phyloP scores from a whole-genome alignment of 1,284 basidiomycete species.

The Irpex sp. region DNA sequence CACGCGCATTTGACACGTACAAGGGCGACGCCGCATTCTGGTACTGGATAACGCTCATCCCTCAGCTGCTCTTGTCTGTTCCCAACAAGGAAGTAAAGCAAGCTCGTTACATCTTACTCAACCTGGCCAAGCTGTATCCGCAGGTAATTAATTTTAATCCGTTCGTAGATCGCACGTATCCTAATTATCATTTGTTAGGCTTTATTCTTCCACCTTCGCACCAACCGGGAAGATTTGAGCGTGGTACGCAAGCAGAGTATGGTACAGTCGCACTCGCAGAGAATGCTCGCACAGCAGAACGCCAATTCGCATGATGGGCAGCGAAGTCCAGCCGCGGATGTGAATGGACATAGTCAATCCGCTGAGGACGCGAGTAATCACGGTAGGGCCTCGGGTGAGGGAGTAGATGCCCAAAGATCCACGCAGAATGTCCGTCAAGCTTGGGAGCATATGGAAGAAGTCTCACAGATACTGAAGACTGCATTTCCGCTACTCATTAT shows the following conservation, averaged over 20 bases:
- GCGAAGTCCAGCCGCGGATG: slow-evolving; percentile 8
- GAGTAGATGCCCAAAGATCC: too few relatives aligned
- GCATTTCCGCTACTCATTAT: slow-evolving; percentile 94
- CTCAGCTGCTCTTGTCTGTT: slow-evolving; percentile 90
- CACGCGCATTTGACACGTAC: slow-evolving; percentile 92
- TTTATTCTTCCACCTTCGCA: slow-evolving; percentile 93
- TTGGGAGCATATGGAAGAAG: slow-evolving; percentile 93
- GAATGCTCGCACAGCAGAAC: slow-evolving; percentile 5
- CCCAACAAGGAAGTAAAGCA: slow-evolving; percentile 92
- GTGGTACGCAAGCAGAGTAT: slow-evolving; percentile 41
- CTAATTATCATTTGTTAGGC: slow-evolving; percentile 51
- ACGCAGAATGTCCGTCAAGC: slow-evolving; percentile 42
- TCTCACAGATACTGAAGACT: slow-evolving; percentile 93
- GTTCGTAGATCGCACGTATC: slow-evolving; percentile 4
- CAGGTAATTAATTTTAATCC: slow-evolving; percentile 56
- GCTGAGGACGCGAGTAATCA: not conserved
- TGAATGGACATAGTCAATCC: not conserved
- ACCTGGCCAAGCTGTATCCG: slow-evolving; percentile 90
- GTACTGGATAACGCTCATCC: slow-evolving; percentile 99
- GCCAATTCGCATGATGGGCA: not conserved
- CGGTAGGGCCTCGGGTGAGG: not conserved
- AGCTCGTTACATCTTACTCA: slow-evolving; percentile 86
- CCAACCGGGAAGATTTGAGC: slow-evolving; percentile 86
- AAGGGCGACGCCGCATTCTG: slow-evolving; percentile 96
- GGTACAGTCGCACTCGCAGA: slow-evolving; percentile 33